Conservation (phyloP, 305 asterid genomes). For the Rubia tinctorum region DNA sequence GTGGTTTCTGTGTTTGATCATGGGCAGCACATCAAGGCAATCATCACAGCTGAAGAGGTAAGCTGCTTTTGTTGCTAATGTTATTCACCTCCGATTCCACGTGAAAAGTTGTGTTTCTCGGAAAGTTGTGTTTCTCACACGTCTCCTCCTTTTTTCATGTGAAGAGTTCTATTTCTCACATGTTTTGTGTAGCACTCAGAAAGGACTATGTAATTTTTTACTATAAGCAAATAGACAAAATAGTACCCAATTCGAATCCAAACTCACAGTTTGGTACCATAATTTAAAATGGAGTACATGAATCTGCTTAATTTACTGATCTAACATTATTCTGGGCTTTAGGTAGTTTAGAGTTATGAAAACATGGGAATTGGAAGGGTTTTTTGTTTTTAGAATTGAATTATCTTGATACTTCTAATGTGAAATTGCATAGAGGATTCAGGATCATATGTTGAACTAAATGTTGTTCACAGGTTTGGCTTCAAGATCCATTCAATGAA, state of each 20-base stretch:
- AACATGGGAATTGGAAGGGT: background rate
- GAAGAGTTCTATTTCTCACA: background rate
- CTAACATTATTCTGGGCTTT: background rate
- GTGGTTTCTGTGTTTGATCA: constrained; percentile 1
- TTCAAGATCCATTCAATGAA: constrained; percentile 72
- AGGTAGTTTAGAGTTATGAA: background rate
- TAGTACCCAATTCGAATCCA: background rate
- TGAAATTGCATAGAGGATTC: background rate
- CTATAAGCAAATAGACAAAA: no score
- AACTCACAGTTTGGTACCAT: background rate
- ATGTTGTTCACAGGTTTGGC: constrained; percentile 50
- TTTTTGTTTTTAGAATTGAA: background rate
- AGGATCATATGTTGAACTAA: background rate
- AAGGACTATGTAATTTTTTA: background rate
- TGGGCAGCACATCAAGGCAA: constrained; percentile 96
- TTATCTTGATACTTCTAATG: background rate
- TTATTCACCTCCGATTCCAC: background rate
- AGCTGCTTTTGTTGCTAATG: constrained; percentile 11
- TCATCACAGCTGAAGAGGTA: constrained; percentile 88
- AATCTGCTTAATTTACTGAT: background rate
- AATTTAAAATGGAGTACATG: no score
- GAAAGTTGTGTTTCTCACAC: background rate
- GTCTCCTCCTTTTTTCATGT: background rate
- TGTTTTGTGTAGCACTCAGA: background rate
- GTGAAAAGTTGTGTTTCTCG: background rate